Conservation (phyloP, 495 filamentous ascomycete genomes). For the Aspergillus incahuasiensis region DNA sequence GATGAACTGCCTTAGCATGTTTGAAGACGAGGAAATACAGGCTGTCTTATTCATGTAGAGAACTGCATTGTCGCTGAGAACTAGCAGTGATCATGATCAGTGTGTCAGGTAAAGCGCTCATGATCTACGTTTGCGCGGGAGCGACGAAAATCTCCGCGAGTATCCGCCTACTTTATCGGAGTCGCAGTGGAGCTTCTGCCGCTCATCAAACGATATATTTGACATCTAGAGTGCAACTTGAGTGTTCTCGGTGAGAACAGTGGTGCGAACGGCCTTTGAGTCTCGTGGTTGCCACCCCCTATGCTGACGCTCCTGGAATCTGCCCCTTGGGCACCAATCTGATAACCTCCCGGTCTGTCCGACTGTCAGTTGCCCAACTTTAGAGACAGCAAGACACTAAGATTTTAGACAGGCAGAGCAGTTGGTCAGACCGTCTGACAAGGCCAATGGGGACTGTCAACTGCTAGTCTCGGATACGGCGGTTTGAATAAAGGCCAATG, state of each 20-base stretch:
- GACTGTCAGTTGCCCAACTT: conserved; percentile 6
- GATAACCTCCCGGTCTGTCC: background rate
- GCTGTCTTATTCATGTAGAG: background rate
- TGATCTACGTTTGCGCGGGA: background rate
- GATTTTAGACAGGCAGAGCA: conserved; percentile 6
- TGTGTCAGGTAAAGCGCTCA: background rate
- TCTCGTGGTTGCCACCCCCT: background rate
- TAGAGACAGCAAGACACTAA: conserved; percentile 9
- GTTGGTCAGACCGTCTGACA: background rate
- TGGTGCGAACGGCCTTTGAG: background rate
- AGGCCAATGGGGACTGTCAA: background rate
- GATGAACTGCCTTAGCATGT: background rate
- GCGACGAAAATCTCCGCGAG: background rate
- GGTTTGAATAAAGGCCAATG: conserved; percentile 5
- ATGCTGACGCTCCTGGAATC: background rate
- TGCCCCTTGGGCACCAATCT: conserved; percentile 7
- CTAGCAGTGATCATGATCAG: background rate
- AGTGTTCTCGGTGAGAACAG: background rate
- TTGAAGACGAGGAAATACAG: background rate
- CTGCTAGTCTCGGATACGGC: conserved; percentile 1
- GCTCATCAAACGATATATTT: background rate
- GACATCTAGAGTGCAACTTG: background rate
- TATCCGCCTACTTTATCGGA: background rate
- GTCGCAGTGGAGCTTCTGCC: background rate
- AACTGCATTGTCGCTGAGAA: background rate